Evolutionary conservation across 495 filamentous ascomycete species (phyloP).

Genomic region (Penicillium steckii): DNA sequence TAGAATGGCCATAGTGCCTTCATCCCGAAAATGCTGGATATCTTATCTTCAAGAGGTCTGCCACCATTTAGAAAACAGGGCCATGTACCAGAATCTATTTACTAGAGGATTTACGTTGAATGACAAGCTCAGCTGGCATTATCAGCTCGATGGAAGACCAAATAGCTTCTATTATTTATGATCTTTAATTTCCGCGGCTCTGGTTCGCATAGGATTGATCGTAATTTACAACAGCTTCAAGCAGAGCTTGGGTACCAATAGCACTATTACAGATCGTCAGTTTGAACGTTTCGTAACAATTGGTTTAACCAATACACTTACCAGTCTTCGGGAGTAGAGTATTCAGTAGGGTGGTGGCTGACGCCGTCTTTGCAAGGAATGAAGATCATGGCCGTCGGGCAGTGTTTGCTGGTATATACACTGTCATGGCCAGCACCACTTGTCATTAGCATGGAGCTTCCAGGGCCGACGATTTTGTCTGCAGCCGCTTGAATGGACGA

Average conservation of each 20-base stretch:
- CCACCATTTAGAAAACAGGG: too few relatives aligned
- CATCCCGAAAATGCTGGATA: too few relatives aligned
- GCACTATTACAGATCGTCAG: constrained; percentile 26
- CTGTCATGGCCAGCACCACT: constrained; percentile 61
- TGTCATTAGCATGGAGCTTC: constrained; percentile 42
- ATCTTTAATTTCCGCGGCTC: neutral
- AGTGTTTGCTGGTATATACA: constrained; percentile 53
- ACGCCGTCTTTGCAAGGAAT: constrained; percentile 60
- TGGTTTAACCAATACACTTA: constrained; percentile 29
- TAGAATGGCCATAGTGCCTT: too few relatives aligned
- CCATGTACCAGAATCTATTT: too few relatives aligned
- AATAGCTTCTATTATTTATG: neutral
- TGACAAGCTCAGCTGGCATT: too few relatives aligned
- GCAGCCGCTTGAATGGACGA: constrained; percentile 57
- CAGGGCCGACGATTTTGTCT: constrained; percentile 39
- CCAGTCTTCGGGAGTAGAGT: constrained; percentile 56
- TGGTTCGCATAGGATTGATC: constrained; percentile 14
- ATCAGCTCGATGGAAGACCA: too few relatives aligned
- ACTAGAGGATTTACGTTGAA: too few relatives aligned
- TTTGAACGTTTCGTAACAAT: too few relatives aligned
- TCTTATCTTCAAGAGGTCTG: too few relatives aligned
- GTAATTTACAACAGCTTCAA: constrained; percentile 37
- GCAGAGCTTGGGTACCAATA: constrained; percentile 33
- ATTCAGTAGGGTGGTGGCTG: constrained; percentile 62
- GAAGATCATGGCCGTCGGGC: constrained; percentile 64